Evolutionary conservation across 1,139 yeast species (phyloP), one percentile per base, ranked within the genome.

Genomic region (Casaregolazyma lundiana): DNA sequence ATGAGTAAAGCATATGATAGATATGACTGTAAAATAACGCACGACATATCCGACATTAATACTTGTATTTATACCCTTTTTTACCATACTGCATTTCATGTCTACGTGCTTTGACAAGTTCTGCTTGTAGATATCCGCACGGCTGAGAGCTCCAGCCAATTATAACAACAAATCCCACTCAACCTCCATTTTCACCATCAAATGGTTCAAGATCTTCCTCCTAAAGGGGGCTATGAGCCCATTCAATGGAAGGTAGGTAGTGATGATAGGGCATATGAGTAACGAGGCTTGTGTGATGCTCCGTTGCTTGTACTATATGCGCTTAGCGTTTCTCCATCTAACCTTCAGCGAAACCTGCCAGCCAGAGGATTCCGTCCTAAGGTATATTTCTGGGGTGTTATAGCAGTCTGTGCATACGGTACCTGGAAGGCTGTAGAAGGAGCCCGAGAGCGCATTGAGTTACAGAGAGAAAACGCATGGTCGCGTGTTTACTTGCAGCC

Each of bases 321-420:
- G 34, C n/a, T 13, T 7, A 29, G 7, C 8, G 7, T 7, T n/a
- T 16, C 17, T 9, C 15, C 26, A 9, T 19, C 29, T 16, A 22
- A 35, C 20, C 6, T 21, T 11, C 19, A 68, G 71, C 78, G 95
- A 67, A 84, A 86, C 66, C 70, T 87, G 50, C 95, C 95, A 32
- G 70, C 94, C 2, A 76, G 95, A 60, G 95, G 96, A 2, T 85
- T 86, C 70, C 73, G 94, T 55, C 92, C 95, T 16, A 70, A 80
- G 42, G 71, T 85, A 46, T 86, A 83, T 70, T 74, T 85, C 52
- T 77, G 79, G 64, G 79, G 84, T 35, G 66, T 84, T 50, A 69
- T 78, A 30, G 86, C 80, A 7, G 60, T 81, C 64, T 77, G 84
- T 67, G 73, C 80, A 4, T 84, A 78, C 62, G 95, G 95, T 6